These are phyloP conservation scores for Leccinum uliginosum DNA, from an alignment of 768 basidiomycete genomes.

Conservation along the genomic window DNA sequence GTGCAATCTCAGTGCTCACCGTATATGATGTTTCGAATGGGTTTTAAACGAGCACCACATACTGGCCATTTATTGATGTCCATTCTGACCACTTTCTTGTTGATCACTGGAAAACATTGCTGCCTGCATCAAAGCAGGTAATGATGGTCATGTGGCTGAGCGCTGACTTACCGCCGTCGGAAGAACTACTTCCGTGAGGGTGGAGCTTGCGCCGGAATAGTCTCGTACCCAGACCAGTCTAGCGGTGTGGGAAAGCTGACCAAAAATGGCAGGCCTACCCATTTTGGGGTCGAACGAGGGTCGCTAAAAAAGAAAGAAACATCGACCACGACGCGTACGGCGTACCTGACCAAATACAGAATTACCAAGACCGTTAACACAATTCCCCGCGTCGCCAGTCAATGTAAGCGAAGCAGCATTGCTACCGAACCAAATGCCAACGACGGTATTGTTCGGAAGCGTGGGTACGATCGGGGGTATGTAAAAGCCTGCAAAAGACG, in stretches of 20 bases:
- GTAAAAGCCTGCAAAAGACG: conserved; percentile 15
- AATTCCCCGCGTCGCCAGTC: conserved; percentile 18
- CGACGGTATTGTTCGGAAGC: conserved; percentile 20
- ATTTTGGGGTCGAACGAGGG: too few species aligned
- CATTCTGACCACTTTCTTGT: conserved; percentile 64
- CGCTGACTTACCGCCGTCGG: too few species aligned
- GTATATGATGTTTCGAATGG: conserved; percentile 85
- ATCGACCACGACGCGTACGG: not conserved
- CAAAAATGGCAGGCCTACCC: too few species aligned
- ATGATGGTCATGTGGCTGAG: conserved; percentile 27
- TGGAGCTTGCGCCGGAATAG: too few species aligned
- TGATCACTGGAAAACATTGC: conserved; percentile 79
- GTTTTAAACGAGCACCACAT: conserved; percentile 82
- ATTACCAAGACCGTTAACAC: conserved; percentile 20
- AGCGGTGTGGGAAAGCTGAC: too few species aligned
- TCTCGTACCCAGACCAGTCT: too few species aligned
- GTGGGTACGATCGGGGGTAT: conserved; percentile 22
- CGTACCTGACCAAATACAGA: conserved; percentile 28
- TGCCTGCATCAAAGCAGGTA: conserved; percentile 78
- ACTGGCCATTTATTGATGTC: conserved; percentile 90
- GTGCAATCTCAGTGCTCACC: conserved; percentile 44
- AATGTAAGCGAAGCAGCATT: conserved; percentile 21
- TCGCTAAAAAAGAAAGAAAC: not conserved
- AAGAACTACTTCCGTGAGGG: too few species aligned
- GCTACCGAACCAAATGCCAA: conserved; percentile 28